phyloP scores from a whole-genome alignment of 257 asterid genomes.

The Thymus quinquecostatus region DNA sequence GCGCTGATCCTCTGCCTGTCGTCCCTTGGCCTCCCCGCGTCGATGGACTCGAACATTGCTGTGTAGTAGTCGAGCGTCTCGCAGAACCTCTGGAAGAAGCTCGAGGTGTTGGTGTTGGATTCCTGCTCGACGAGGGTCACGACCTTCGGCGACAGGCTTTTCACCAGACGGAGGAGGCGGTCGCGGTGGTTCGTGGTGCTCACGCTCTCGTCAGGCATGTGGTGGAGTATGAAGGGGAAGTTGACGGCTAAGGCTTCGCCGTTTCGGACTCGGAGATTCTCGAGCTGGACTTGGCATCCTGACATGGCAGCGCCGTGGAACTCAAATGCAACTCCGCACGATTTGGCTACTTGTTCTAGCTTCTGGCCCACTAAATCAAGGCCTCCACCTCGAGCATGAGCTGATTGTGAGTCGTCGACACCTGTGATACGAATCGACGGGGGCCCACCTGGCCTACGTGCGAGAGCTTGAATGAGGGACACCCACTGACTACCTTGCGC shows the following conservation, averaged over 20 bases:
- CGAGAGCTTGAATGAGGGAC: slow-evolving; percentile 51
- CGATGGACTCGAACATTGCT: slow-evolving; percentile 94
- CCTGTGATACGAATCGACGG: slow-evolving; percentile 54
- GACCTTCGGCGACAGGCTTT: slow-evolving; percentile 77
- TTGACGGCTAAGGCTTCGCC: slow-evolving; percentile 93
- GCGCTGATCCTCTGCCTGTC: slow-evolving; percentile 71
- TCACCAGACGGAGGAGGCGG: slow-evolving; percentile 73
- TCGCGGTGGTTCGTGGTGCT: slow-evolving; percentile 80
- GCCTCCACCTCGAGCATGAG: slow-evolving; percentile 91
- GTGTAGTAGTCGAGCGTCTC: slow-evolving; percentile 80
- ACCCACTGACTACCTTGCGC: slow-evolving; percentile 99
- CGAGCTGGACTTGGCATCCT: slow-evolving; percentile 61
- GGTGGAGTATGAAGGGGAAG: slow-evolving; percentile 84
- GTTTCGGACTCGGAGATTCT: slow-evolving; percentile 49
- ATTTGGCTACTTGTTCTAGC: slow-evolving; percentile 60
- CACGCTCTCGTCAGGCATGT: slow-evolving; percentile 97
- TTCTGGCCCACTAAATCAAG: slow-evolving; percentile 72
- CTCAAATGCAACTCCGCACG: slow-evolving; percentile 76
- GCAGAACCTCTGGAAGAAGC: slow-evolving; percentile 66
- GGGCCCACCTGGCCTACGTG: slow-evolving; percentile 51
- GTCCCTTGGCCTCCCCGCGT: slow-evolving; percentile 67
- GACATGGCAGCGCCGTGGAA: slow-evolving; percentile 82
- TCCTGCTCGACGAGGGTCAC: slow-evolving; percentile 90
- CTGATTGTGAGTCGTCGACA: slow-evolving; percentile 58
- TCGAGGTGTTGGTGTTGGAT: slow-evolving; percentile 79